These are phyloP conservation scores for Coemansia sp. DNA, from an alignment of 192 early-diverging fungal species.

Conservation along the genomic window DNA sequence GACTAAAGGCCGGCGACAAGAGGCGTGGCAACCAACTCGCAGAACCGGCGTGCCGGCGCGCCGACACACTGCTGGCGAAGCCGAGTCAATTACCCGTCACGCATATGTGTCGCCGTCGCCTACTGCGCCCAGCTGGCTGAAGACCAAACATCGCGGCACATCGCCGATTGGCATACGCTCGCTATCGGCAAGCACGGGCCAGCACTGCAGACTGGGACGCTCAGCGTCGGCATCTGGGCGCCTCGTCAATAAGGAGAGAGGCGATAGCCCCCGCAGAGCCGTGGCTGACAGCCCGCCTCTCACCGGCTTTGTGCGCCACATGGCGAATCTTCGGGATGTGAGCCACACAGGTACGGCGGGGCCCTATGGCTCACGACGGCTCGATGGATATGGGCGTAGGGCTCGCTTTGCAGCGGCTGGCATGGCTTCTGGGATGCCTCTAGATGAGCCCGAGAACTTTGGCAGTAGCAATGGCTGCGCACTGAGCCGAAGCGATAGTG, in stretches of 20 bases:
- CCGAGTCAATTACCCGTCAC: constrained; percentile 10
- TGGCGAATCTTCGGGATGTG: not conserved
- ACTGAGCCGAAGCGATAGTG: constrained; percentile 23
- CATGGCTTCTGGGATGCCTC: not conserved
- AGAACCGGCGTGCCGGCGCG: constrained; percentile 11
- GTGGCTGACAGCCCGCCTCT: not conserved
- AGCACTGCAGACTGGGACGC: constrained; percentile 4
- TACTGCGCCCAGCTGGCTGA: constrained; percentile 1
- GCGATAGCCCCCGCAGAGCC: not conserved
- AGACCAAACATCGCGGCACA: constrained; percentile 20
- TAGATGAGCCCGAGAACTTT: not conserved
- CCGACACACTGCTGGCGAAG: constrained; percentile 45
- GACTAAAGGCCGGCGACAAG: not conserved
- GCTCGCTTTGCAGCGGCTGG: not conserved
- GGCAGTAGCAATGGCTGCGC: not conserved
- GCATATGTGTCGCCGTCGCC: constrained; percentile 5
- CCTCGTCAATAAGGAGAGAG: not conserved
- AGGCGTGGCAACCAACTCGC: not conserved
- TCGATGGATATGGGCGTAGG: not conserved
- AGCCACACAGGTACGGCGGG: not conserved
- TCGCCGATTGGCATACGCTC: constrained; percentile 42
- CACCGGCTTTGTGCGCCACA: not conserved
- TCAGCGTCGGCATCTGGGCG: constrained; percentile 1
- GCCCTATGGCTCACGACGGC: not conserved
- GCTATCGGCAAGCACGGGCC: constrained; percentile 8